Conservation (phyloP, 2,329 filamentous ascomycete species). For the Trichoderma aggressivum region DNA sequence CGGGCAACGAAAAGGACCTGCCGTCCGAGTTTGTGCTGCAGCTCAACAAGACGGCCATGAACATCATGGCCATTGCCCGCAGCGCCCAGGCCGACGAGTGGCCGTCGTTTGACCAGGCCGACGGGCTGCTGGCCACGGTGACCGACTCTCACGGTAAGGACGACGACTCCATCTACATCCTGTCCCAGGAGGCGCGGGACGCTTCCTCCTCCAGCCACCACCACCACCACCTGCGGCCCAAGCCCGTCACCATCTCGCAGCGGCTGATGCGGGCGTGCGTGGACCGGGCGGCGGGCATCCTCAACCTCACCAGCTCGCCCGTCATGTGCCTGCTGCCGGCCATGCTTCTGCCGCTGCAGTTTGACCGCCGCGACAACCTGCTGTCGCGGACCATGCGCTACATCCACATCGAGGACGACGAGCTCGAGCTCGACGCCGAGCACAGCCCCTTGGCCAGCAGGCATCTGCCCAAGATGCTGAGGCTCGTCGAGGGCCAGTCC, state of each 20-base stretch:
- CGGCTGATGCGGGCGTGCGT: conserved; percentile 6
- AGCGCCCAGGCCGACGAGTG: background rate
- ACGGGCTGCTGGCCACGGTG: background rate
- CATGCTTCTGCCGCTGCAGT: conserved; percentile 9
- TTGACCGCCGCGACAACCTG: background rate
- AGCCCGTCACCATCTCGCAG: conserved; percentile 6
- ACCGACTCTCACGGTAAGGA: background rate
- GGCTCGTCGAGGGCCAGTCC: conserved; percentile 4
- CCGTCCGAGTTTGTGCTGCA: conserved; percentile 7
- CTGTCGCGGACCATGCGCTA: background rate
- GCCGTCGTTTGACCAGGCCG: background rate
- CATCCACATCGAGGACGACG: background rate
- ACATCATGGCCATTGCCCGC: conserved; percentile 6
- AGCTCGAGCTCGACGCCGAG: background rate
- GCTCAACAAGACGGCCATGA: conserved; percentile 13
- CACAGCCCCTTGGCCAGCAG: background rate
- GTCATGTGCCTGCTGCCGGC: conserved; percentile 6
- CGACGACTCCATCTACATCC: background rate
- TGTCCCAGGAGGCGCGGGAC: background rate
- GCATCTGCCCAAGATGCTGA: conserved; percentile 3
- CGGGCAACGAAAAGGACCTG: background rate
- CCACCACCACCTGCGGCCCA: background rate
- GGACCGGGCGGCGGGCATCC: background rate
- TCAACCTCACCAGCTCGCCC: background rate
- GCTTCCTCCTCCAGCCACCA: background rate